Conservation (phyloP, 208 protist species). For the Naegleria fowleri region DNA sequence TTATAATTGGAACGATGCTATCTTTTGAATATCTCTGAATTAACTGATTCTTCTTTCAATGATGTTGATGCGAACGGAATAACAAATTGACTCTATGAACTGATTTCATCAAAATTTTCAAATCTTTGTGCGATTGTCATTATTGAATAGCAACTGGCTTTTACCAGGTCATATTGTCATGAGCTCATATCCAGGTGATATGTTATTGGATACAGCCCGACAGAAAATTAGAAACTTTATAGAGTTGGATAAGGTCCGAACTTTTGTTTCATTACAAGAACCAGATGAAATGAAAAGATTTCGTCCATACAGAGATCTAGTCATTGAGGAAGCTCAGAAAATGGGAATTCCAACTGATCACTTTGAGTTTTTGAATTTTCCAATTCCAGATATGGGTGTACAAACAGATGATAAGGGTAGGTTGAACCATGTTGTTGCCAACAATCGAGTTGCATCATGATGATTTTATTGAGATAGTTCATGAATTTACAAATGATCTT, state of each 20-base stretch:
- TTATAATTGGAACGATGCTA: too few species aligned
- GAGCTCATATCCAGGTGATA: neutral
- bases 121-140: too few species aligned
- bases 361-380: neutral
- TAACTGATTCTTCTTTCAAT: too few species aligned
- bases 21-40: too few species aligned
- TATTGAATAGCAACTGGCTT: neutral
- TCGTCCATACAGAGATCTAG: neutral
- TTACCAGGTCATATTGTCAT: neutral
- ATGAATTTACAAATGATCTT: neutral
- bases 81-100: too few species aligned
- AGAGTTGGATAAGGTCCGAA: neutral
- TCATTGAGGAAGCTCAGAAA: neutral
- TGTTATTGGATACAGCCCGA: neutral
- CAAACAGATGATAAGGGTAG: neutral
- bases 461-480: too few species aligned
- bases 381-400: neutral
- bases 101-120: too few species aligned
- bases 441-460: too few species aligned
- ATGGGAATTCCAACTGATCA: neutral
- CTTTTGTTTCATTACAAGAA: neutral
- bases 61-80: too few species aligned
- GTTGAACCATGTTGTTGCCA: too few species aligned
- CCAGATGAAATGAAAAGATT: constrained; percentile 4
- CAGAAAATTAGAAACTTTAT: neutral